Conservation (phyloP, 2,329 filamentous ascomycete genomes). For the Bipolaris zeicola region DNA sequence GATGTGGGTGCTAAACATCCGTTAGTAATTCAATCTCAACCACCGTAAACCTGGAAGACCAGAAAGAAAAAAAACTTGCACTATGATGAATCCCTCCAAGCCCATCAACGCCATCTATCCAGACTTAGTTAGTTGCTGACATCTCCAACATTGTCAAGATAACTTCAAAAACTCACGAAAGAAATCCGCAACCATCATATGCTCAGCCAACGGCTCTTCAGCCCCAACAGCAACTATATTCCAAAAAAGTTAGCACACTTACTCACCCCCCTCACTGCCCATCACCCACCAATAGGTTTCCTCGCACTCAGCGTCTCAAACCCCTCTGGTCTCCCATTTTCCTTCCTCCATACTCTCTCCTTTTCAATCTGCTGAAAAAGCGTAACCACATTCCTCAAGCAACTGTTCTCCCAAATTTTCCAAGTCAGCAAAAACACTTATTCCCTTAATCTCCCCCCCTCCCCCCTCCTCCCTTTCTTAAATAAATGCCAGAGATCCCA, state of each 20-base stretch:
- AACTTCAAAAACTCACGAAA: constrained; percentile 69
- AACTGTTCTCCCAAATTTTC: constrained; percentile 56
- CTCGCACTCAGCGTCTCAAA: constrained; percentile 73
- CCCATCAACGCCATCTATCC: constrained; percentile 55
- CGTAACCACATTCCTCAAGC: constrained; percentile 84
- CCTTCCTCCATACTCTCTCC: constrained; percentile 81
- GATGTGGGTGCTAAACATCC: constrained; percentile 52
- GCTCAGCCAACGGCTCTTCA: constrained; percentile 82
- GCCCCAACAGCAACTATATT: constrained; percentile 77
- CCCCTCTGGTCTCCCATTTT: constrained; percentile 68
- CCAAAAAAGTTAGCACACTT: not conserved
- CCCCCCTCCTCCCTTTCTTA: no score
- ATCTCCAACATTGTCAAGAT: not conserved
- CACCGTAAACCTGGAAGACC: no score
- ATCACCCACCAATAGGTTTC: constrained; percentile 69
- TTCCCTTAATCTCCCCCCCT: no score
- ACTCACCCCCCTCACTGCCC: not conserved
- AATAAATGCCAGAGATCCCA: no score
- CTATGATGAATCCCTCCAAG: constrained; percentile 56
- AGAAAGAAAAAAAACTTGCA: constrained; percentile 29
- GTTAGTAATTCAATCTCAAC: constrained; percentile 5
- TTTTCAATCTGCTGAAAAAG: constrained; percentile 92
- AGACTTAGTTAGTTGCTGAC: constrained; percentile 8
- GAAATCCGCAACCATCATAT: constrained; percentile 71
- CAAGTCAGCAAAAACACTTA: not conserved